Percentiles rank a stretch among this genome's conserved stretches.
These are phyloP conservation scores for Astrothelium macrocarpum DNA, from an alignment of 495 filamentous ascomycete species.

Conservation along the genomic window DNA sequence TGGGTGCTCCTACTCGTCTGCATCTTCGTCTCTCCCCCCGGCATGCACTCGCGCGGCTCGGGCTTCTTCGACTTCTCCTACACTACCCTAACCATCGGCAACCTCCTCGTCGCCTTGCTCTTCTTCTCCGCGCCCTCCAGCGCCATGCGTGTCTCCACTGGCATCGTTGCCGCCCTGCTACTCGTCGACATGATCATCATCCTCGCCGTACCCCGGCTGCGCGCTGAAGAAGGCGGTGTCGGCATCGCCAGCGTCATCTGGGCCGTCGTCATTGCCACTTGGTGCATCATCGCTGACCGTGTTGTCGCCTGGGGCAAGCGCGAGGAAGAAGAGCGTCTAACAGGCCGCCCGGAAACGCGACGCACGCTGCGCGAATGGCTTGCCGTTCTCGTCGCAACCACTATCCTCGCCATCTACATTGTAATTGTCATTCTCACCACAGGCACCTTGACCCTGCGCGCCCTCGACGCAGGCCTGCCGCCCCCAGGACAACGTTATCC, in stretches of 20 bases:
- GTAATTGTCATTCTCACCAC: slow-evolving; percentile 63
- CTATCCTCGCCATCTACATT: slow-evolving; percentile 56
- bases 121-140: slow-evolving; percentile 82
- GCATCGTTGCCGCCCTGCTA: slow-evolving; percentile 60
- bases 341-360: slow-evolving; percentile 78
- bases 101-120: slow-evolving; percentile 63
- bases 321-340: slow-evolving; percentile 86
- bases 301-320: slow-evolving; percentile 81
- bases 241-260: slow-evolving; percentile 78
- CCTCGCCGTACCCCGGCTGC: slow-evolving; percentile 55
- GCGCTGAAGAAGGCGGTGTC: slow-evolving; percentile 81
- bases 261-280: slow-evolving; percentile 54
- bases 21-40: slow-evolving; percentile 78
- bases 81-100: slow-evolving; percentile 59
- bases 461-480: slow-evolving; percentile 60
- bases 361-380: slow-evolving; percentile 75
- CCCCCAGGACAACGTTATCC: slow-evolving; percentile 62
- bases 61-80: slow-evolving; percentile 66
- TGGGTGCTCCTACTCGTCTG: slow-evolving; percentile 81
- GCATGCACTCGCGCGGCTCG: slow-evolving; percentile 73
- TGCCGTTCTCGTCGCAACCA: slow-evolving; percentile 65
- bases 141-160: slow-evolving; percentile 57
- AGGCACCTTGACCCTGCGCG: slow-evolving; percentile 64
- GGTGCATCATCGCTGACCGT: slow-evolving; percentile 53
- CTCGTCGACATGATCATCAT: slow-evolving; percentile 72